Evolutionary conservation across 768 basidiomycete species (phyloP).

Genomic region (Clathrus columnatus): DNA sequence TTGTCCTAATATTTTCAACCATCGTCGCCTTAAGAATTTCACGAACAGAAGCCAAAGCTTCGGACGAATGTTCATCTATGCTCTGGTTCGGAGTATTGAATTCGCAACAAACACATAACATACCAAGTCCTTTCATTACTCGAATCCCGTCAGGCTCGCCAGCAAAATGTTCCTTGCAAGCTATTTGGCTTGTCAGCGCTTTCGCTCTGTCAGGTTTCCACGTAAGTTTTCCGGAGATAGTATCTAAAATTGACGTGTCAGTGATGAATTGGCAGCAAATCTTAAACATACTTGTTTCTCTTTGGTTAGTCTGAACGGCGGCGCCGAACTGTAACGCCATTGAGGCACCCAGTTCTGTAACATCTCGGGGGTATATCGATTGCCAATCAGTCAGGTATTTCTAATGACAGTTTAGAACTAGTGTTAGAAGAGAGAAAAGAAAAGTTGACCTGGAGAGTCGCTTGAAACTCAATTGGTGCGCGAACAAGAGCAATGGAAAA

Average conservation of each 20-base stretch:
- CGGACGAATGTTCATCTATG: conserved; percentile 53
- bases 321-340: conserved; percentile 82
- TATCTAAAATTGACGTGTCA: conserved; percentile 35
- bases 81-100: neutral
- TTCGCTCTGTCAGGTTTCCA: conserved; percentile 80
- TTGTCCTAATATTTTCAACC: conserved; percentile 53
- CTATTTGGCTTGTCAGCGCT: conserved; percentile 73
- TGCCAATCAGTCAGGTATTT: conserved; percentile 81
- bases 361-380: conserved; percentile 56
- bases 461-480: conserved; percentile 87
- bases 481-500: conserved; percentile 79
- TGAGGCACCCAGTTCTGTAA: conserved; percentile 86
- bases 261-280: neutral
- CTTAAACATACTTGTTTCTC: conserved; percentile 57
- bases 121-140: conserved; percentile 58
- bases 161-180: conserved; percentile 82
- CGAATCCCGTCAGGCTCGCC: conserved; percentile 81
- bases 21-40: conserved; percentile 60
- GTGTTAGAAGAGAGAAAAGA: neutral
- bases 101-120: conserved; percentile 14
- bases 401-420: conserved; percentile 30
- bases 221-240: conserved; percentile 13
- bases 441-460: conserved; percentile 67
- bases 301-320: conserved; percentile 65
- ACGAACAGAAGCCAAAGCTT: conserved; percentile 52